Evolutionary conservation across 1,284 basidiomycete species (phyloP), one percentile per base, ranked within the genome.

Genomic region (Cryptococcus sp.): DNA sequence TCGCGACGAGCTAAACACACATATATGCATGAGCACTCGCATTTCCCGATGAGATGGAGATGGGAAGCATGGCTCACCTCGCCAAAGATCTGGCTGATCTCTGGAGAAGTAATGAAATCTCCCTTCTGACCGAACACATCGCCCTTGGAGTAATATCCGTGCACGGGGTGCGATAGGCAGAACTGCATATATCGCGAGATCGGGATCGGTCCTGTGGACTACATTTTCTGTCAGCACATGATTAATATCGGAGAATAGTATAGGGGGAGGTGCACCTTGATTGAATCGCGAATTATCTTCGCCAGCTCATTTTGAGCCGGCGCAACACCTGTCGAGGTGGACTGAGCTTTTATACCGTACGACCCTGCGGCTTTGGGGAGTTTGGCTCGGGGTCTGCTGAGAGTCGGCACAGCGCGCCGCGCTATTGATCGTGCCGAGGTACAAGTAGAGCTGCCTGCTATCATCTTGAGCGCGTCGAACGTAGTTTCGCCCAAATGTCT

Each of bases 91-190:
- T 98, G 94, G 67, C 87, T 91, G 55, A 99, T 97, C 75, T 99
- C 96, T 1, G 96, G 96, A 63, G 89, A 93, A 1, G 96, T 99
- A 42, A 92, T 89, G 70, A 99, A 99, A 80, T 99, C 96, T 3
- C 96, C 96, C 39, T 83, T 82, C 0, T 85, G 69, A 11, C 96
- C 96, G 69, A 99, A 91, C 3, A 98, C 88, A 42, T 86, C 83
- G 59, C 85, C 81, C 55, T 88, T 75, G 2, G 88, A 89, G 80
- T 97, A 96, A 78, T 97, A 97, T 0, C 93, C 93, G 58, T 90
- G 81, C 0, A 84, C 87, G 0, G 93, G 91, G 77, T 96, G 92
- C 0, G 87, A 84, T 3, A 96, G 83, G 68, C 91, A 93, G 63
- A 91, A 83, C 65, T 89, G 86, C 87, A 95, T 94, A 79, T 94